Evolutionary conservation across 176 grass and related monocot genomes (phyloP).

Genomic region (Aegilops tauschii): DNA sequence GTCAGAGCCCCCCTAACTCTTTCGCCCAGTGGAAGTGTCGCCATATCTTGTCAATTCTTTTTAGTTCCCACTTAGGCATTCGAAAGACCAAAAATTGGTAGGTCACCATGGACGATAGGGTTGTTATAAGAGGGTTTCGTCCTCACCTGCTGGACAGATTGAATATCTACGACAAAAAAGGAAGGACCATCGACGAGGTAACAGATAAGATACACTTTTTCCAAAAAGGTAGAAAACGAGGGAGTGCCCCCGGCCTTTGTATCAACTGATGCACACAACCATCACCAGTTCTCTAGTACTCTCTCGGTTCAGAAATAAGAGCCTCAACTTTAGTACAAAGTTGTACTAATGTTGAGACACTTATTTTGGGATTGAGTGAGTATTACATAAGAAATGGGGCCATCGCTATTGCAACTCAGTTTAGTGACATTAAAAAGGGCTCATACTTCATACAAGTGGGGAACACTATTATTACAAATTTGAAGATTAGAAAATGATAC

Average conservation of each 20-base stretch:
- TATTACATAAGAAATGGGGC: background rate
- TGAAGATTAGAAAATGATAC: background rate
- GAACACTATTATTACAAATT: slow-evolving; percentile 35
- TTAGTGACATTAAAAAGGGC: background rate
- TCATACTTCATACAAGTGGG: background rate
- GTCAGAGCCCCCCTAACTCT: too few relatives aligned
- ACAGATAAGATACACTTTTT: background rate
- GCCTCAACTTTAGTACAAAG: too few relatives aligned
- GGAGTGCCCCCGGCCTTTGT: background rate
- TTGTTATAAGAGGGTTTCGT: background rate
- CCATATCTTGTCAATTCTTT: too few relatives aligned
- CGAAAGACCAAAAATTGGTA: background rate
- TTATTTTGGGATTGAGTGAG: too few relatives aligned
- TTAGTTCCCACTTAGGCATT: too few relatives aligned
- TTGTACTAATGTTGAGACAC: too few relatives aligned
- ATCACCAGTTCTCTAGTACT: background rate
- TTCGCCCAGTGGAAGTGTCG: too few relatives aligned
- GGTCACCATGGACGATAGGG: background rate
- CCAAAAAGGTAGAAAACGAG: background rate
- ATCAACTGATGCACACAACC: background rate
- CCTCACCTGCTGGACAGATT: background rate
- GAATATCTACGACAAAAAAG: background rate
- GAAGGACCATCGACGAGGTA: background rate
- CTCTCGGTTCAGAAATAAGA: too few relatives aligned
- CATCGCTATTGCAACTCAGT: background rate